Percentiles rank a stretch among this genome's conserved stretches.
phyloP scores from a whole-genome alignment of 1,284 basidiomycete species.

The Cystobasidium pallidum region DNA sequence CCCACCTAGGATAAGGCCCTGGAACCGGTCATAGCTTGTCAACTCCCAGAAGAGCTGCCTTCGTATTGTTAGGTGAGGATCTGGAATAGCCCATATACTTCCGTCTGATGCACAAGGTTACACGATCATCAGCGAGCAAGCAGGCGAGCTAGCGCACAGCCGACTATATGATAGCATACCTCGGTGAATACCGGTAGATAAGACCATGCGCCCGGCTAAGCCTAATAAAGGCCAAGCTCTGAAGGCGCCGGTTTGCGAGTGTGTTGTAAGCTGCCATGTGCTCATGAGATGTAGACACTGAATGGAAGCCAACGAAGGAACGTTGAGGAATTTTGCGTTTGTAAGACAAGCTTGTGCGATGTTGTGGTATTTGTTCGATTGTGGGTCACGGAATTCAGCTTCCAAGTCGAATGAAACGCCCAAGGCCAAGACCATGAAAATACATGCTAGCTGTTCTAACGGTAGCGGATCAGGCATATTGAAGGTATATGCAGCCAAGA shows the following conservation, averaged over 20 bases:
- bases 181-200: slow-evolving; percentile 44
- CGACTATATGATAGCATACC: slow-evolving; percentile 8
- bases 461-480: slow-evolving; percentile 33
- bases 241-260: slow-evolving; percentile 52
- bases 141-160: too few relatives aligned
- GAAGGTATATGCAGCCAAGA: slow-evolving; percentile 40
- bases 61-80: slow-evolving; percentile 48
- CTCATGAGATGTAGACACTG: slow-evolving; percentile 53
- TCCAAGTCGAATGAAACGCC: slow-evolving; percentile 51
- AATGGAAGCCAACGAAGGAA: slow-evolving; percentile 49
- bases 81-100: slow-evolving; percentile 49
- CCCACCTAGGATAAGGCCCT: slow-evolving; percentile 43
- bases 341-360: slow-evolving; percentile 47
- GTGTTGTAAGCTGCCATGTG: slow-evolving; percentile 52
- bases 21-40: slow-evolving; percentile 50
- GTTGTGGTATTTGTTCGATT: slow-evolving; percentile 46
- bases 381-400: slow-evolving; percentile 46
- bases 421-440: slow-evolving; percentile 52
- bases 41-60: slow-evolving; percentile 51
- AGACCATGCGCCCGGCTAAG: slow-evolving; percentile 46
- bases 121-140: too few relatives aligned
- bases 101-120: slow-evolving; percentile 46
- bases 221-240: slow-evolving; percentile 52
- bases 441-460: slow-evolving; percentile 49
- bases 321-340: slow-evolving; percentile 48